A percentile compares a stretch with the other conserved stretches of the same genome.
Conservation (phyloP, 2,329 filamentous ascomycete genomes). For the Didymellaceae sp. region DNA sequence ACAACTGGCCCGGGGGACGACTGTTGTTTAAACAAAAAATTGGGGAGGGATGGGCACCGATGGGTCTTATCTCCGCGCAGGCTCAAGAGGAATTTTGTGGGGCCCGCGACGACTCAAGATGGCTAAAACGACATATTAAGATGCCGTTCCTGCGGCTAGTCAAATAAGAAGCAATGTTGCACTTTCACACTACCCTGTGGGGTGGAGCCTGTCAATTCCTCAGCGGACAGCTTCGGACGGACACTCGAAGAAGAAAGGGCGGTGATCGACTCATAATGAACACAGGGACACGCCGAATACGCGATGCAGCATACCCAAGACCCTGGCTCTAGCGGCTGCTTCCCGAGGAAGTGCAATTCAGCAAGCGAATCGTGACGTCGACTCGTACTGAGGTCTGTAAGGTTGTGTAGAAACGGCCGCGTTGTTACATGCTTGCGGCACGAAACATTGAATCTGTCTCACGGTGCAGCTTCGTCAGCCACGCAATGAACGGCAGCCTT, state of each 20-base stretch:
- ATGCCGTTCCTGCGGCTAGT: slow-evolving; percentile 16
- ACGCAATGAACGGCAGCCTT: background rate
- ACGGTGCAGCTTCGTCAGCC: background rate
- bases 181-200: slow-evolving; percentile 1
- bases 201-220: slow-evolving; percentile 14
- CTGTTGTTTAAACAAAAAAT: slow-evolving; percentile 6
- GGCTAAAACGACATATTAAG: slow-evolving; percentile 19
- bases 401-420: background rate
- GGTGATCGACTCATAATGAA: slow-evolving; percentile 8
- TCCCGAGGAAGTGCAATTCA: slow-evolving; percentile 4
- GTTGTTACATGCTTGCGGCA: background rate
- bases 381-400: background rate
- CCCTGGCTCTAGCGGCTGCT: slow-evolving; percentile 7
- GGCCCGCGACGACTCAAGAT: slow-evolving; percentile 13
- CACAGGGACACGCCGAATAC: slow-evolving; percentile 2
- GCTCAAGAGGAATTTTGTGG: slow-evolving; percentile 7
- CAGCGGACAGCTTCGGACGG: slow-evolving; percentile 24
- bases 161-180: slow-evolving; percentile 3
- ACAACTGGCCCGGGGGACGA: background rate
- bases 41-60: slow-evolving; percentile 6
- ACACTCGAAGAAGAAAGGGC: slow-evolving; percentile 10
- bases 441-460: background rate
- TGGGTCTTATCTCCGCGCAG: slow-evolving; percentile 15
- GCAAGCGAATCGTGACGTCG: slow-evolving; percentile 4
- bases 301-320: slow-evolving; percentile 3